Conservation (phyloP, 1,284 basidiomycete genomes). For the Flammula alnicola region DNA sequence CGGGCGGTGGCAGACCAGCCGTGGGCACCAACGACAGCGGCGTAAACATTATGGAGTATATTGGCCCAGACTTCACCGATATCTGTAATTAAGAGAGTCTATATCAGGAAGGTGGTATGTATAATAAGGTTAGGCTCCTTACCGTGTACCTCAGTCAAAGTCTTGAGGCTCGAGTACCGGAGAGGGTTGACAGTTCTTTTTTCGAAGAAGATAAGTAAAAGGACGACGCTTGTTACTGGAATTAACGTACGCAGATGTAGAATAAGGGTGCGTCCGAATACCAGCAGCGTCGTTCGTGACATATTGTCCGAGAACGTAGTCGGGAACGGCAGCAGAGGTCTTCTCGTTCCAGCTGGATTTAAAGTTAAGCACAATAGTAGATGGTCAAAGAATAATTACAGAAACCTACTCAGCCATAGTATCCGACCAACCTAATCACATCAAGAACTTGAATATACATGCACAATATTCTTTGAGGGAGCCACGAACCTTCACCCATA, state of each 20-base stretch:
- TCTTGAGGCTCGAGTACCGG: conserved; percentile 40
- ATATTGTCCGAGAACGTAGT: conserved; percentile 46
- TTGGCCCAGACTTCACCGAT: conserved; percentile 60
- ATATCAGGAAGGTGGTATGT: not conserved
- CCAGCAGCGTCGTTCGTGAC: conserved; percentile 34
- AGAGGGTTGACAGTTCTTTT: conserved; percentile 40
- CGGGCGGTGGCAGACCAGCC: conserved; percentile 46
- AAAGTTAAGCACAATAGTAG: too few species aligned
- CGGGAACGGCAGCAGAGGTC: conserved; percentile 36
- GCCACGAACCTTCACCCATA: conserved; percentile 58
- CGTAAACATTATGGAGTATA: conserved; percentile 57
- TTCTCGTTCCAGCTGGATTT: conserved; percentile 46
- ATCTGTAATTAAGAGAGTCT: too few species aligned
- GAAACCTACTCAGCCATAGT: conserved; percentile 48
- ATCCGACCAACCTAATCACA: conserved; percentile 58
- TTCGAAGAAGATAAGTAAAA: not conserved
- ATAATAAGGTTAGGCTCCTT: conserved; percentile 9
- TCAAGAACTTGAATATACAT: too few species aligned
- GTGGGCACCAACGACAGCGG: conserved; percentile 44
- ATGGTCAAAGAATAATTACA: too few species aligned
- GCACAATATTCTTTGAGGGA: too few species aligned
- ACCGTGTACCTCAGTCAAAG: conserved; percentile 44
- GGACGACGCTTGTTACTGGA: too few species aligned
- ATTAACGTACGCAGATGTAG: conserved; percentile 40
- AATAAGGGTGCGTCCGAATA: conserved; percentile 45